These are phyloP conservation scores for Amaranthus tricolor DNA, from an alignment of 179 eudicot genomes.

Conservation along the genomic window DNA sequence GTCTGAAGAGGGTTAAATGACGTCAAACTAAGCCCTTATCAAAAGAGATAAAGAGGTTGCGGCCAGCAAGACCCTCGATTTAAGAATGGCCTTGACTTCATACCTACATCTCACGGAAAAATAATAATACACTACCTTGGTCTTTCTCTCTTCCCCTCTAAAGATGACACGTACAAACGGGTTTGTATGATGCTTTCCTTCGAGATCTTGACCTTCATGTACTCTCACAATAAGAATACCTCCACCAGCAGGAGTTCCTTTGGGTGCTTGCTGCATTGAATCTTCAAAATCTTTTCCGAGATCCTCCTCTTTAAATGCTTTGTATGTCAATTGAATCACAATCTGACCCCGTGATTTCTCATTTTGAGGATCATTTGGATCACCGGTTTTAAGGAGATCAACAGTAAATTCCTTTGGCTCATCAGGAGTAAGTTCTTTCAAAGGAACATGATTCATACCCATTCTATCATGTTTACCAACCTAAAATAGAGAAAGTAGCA, in stretches of 20 bases:
- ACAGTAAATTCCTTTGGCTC: constrained; percentile 56
- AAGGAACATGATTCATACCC: constrained; percentile 60
- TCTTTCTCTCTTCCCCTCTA: constrained; percentile 75
- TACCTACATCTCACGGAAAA: too few species aligned
- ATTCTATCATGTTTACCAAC: constrained; percentile 76
- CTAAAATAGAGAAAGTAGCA: constrained; percentile 28
- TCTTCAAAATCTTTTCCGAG: constrained; percentile 43
- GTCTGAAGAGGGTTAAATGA: too few species aligned
- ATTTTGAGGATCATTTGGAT: constrained; percentile 53
- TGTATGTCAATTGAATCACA: constrained; percentile 56
- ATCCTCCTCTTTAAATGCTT: constrained; percentile 66
- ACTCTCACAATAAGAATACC: constrained; percentile 62
- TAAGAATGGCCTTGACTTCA: too few species aligned
- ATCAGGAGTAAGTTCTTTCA: constrained; percentile 57
- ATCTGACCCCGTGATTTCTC: constrained; percentile 70
- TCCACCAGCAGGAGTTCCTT: constrained; percentile 70
- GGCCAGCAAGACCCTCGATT: too few species aligned
- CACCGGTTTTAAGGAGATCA: constrained; percentile 54
- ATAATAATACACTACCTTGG: constrained; percentile 41
- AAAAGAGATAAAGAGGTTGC: too few species aligned
- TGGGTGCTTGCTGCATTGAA: constrained; percentile 46
- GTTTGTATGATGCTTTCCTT: constrained; percentile 85
- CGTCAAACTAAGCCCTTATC: too few species aligned
- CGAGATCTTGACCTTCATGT: constrained; percentile 75
- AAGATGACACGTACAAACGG: constrained; percentile 64